These are phyloP conservation scores for Tolypocladium cylindrosporum DNA, from an alignment of 2,329 filamentous ascomycete species.

Conservation along the genomic window DNA sequence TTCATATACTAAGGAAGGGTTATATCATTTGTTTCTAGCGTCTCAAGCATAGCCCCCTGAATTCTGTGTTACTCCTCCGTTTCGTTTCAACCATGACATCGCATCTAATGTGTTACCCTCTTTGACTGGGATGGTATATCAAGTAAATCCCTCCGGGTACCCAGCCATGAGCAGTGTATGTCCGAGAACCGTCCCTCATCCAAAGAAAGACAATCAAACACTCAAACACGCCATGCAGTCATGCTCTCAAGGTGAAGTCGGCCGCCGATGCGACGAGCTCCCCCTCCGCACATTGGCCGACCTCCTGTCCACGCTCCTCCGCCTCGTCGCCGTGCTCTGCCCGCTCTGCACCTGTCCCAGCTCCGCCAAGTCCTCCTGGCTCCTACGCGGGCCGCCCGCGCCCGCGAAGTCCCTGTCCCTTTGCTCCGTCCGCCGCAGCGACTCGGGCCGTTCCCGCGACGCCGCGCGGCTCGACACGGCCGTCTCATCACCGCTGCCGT, in stretches of 20 bases:
- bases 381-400: slow-evolving; percentile 17
- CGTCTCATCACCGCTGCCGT: slow-evolving; percentile 9
- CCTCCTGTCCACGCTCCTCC: slow-evolving; percentile 13
- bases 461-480: slow-evolving; percentile 4
- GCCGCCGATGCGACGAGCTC: background rate
- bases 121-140: background rate
- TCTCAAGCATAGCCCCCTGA: background rate
- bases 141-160: background rate
- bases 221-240: background rate
- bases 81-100: background rate
- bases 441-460: slow-evolving; percentile 4
- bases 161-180: background rate
- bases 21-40: background rate
- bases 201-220: background rate
- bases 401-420: slow-evolving; percentile 16
- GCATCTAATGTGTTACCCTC: background rate
- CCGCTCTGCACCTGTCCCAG: slow-evolving; percentile 18
- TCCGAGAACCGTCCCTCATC: background rate
- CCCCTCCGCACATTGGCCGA: background rate
- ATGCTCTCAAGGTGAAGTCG: background rate
- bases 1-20: background rate
- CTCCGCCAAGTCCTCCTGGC: slow-evolving; percentile 24
- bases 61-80: background rate
- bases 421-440: slow-evolving; percentile 3
- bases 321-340: slow-evolving; percentile 19